phyloP scores from a whole-genome alignment of 495 filamentous ascomycete genomes.

The Chlorociboria aeruginascens region DNA sequence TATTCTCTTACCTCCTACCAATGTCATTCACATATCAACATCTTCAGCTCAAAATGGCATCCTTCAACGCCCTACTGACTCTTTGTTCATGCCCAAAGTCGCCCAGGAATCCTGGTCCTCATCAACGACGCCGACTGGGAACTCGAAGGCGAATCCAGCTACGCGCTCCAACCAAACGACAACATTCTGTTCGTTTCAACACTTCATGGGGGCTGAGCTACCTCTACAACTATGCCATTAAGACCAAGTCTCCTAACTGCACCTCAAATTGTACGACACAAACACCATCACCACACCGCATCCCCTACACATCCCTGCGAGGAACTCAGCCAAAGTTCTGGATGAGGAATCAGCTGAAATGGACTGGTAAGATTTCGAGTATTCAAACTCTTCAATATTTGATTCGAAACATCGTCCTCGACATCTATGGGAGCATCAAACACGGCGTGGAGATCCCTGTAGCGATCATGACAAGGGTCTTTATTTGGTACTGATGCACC shows the following conservation, averaged over 20 bases:
- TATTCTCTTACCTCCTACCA: not conserved
- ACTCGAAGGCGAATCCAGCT: constrained; percentile 85
- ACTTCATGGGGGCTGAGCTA: constrained; percentile 70
- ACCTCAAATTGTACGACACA: not conserved
- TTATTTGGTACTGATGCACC: too few species aligned
- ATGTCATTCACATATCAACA: not conserved
- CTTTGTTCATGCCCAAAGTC: constrained; percentile 35
- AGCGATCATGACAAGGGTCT: too few species aligned
- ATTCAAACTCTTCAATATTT: too few species aligned
- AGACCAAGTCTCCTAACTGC: not conserved
- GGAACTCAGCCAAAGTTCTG: not conserved
- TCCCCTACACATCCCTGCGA: too few species aligned
- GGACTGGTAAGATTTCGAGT: too few species aligned
- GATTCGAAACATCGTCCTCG: too few species aligned
- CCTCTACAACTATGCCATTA: not conserved
- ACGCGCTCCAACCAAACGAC: constrained; percentile 69
- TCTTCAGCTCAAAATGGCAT: constrained; percentile 1
- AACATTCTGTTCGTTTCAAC: constrained; percentile 95
- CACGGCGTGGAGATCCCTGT: too few species aligned
- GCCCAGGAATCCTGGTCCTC: constrained; percentile 91
- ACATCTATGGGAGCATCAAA: too few species aligned
- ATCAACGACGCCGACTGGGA: constrained; percentile 99
- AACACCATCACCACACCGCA: too few species aligned
- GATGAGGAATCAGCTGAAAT: too few species aligned
- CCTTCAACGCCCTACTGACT: too few species aligned